Evolutionary conservation across 2,329 filamentous ascomycete species (phyloP).

Genomic region (Pestalotiopsis sp.): DNA sequence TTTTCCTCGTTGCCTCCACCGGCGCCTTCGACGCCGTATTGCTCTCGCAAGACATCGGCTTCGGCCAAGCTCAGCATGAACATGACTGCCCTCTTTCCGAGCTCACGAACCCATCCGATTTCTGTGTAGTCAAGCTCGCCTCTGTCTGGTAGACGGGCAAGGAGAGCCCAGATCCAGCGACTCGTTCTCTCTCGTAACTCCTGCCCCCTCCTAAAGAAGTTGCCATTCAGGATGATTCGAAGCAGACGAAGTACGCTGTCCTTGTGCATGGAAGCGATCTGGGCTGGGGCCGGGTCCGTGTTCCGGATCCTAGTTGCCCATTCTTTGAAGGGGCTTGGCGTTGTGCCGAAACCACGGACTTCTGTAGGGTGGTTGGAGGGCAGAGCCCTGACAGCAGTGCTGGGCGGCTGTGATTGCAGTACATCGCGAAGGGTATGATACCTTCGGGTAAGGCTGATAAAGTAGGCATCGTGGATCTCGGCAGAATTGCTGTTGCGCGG

Average conservation of each 20-base stretch:
- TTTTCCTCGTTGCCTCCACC: slow-evolving; percentile 28
- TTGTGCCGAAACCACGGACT: slow-evolving; percentile 55
- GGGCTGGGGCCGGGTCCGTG: slow-evolving; percentile 59
- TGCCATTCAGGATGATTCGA: slow-evolving; percentile 64
- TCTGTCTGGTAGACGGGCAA: slow-evolving; percentile 73
- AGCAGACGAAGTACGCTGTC: slow-evolving; percentile 68
- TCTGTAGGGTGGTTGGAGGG: slow-evolving; percentile 54
- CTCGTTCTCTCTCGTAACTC: slow-evolving; percentile 68
- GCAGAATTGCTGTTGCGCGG: slow-evolving; percentile 32
- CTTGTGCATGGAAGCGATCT: slow-evolving; percentile 67
- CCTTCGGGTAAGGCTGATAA: slow-evolving; percentile 62
- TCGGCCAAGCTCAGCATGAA: slow-evolving; percentile 57
- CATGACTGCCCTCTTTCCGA: slow-evolving; percentile 75
- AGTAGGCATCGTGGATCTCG: slow-evolving; percentile 66
- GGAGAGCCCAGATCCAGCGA: slow-evolving; percentile 82
- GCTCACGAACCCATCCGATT: slow-evolving; percentile 73
- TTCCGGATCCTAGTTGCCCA: slow-evolving; percentile 56
- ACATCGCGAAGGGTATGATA: slow-evolving; percentile 66
- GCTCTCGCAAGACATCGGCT: slow-evolving; percentile 49
- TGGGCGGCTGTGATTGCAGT: slow-evolving; percentile 58
- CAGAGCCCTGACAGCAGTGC: slow-evolving; percentile 54
- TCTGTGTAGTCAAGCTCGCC: slow-evolving; percentile 77
- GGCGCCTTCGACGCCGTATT: slow-evolving; percentile 36
- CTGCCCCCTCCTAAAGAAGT: slow-evolving; percentile 61
- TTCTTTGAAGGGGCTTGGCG: slow-evolving; percentile 47